These are phyloP conservation scores for Malus orientalis DNA, from an alignment of 306 rosid genomes.

Conservation along the genomic window DNA sequence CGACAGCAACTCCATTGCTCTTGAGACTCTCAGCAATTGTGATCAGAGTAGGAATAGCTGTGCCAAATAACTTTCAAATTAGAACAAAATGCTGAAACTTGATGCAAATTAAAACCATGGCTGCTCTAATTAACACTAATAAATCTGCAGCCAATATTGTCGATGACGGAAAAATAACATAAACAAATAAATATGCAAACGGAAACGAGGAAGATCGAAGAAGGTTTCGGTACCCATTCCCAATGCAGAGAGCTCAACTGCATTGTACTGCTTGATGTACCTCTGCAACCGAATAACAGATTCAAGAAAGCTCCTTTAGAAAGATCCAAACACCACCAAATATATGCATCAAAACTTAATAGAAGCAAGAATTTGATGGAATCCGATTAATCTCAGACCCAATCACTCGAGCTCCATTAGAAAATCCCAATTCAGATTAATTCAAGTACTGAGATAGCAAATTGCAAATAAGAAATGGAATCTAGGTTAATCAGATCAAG, in stretches of 20 bases:
- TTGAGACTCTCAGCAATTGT: conserved; percentile 53
- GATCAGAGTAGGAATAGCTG: conserved; percentile 70
- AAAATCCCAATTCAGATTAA: too few relatives aligned
- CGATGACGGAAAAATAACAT: neutral
- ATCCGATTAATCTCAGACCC: neutral
- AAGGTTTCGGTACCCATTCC: conserved; percentile 47
- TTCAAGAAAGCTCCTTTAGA: neutral
- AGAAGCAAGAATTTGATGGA: neutral
- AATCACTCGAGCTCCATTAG: neutral
- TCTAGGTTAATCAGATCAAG: too few relatives aligned
- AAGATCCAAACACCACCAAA: neutral
- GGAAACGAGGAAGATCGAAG: neutral
- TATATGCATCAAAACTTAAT: neutral
- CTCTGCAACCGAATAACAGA: conserved; percentile 41
- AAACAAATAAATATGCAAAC: neutral
- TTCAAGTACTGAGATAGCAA: too few relatives aligned
- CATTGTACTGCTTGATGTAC: conserved; percentile 40
- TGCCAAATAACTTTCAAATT: conserved; percentile 9
- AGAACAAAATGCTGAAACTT: neutral
- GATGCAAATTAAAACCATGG: neutral
- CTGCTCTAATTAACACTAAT: neutral
- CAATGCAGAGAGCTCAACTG: conserved; percentile 56
- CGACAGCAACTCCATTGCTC: conserved; percentile 39
- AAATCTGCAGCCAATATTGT: neutral
- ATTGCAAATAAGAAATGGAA: too few relatives aligned